Base-by-base conservation (phyloP, 164 flowering plant genomes). In the Chimonanthus praecox region DNA sequence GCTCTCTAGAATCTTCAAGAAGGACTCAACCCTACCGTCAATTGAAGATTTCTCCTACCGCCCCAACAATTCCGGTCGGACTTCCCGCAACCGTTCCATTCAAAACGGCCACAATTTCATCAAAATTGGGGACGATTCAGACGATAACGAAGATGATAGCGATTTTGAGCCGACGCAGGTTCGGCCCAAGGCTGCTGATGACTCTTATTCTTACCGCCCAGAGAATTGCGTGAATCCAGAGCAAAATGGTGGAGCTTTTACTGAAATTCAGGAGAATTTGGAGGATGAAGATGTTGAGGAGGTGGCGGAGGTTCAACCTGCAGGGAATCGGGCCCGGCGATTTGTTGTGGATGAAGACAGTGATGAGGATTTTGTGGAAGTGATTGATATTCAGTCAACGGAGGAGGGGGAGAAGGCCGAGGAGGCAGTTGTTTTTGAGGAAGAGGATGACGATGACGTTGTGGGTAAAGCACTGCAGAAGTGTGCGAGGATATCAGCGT, bases 381-480 rank as follows among this genome's bases (percentile, higher is more conserved):
- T 74, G 49, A 13, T 33, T 49, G 75, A 73, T 7, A 9, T 71
- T 8, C n/a, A 11, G 18, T 77, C 78, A 1, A 20, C 69, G 50
- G 72, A 50, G 10, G 84, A 80, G 6, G 84, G 79, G 7, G 83
- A 78, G 9, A 83, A 67, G 49, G 49, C 10, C 43, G 72, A 46
- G 4, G 79, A 64, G 4, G 80, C 3, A 8, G 74, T 7, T 21
- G 80, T 65, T 7, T 71, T 44, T 6, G 85, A 76, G 54, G 82
- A 79, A 13, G 75, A 11, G 11, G 85, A 82, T 43, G 92, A 89
- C 2, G 88, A 82, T 4, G 98, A 94, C 82, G 86, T 94, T 21
- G 90, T 94, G 4, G 90, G 92, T 64, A 90, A 85, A 79, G 98
- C 99, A n/a, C 74, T 94, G 79, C 90, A 82, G 70, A 94, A 90